Conservation (phyloP, 306 rosid species). For the Lathyrus aphaca region DNA sequence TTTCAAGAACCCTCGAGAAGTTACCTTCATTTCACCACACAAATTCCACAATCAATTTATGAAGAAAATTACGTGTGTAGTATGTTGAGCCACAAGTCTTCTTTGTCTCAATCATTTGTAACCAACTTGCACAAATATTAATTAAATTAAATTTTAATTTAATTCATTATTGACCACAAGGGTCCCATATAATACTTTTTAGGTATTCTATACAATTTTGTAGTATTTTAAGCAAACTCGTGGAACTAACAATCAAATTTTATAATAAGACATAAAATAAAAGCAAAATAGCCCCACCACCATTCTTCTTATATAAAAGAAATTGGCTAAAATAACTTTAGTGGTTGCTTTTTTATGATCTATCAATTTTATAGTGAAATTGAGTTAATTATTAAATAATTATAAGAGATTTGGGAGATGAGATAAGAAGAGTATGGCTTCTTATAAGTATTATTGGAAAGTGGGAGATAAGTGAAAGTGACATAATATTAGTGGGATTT, state of each 20-base stretch:
- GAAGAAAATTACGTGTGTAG: constrained; percentile 42
- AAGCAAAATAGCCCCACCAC: constrained; percentile 16
- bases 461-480: constrained; percentile 48
- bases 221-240: constrained; percentile 26
- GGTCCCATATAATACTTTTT: constrained; percentile 21
- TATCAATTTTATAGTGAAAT: constrained; percentile 20
- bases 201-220: background rate
- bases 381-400: constrained; percentile 7
- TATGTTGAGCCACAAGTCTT: constrained; percentile 37
- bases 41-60: constrained; percentile 37
- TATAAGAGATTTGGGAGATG: constrained; percentile 49
- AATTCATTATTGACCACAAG: constrained; percentile 23
- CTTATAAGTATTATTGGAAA: constrained; percentile 33
- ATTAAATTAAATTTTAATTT: background rate
- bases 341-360: constrained; percentile 1
- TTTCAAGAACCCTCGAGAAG: constrained; percentile 44
- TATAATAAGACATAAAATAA: constrained; percentile 2
- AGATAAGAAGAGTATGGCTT: constrained; percentile 46
- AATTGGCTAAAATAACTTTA: background rate
- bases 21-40: constrained; percentile 15
- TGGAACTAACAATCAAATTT: constrained; percentile 7
- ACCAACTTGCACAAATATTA: constrained; percentile 6
- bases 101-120: constrained; percentile 34
- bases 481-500: constrained; percentile 33
- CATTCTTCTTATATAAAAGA: constrained; percentile 6